Base-by-base conservation (phyloP, 352 stramenopile genomes). In the Phytophthora idaei region DNA sequence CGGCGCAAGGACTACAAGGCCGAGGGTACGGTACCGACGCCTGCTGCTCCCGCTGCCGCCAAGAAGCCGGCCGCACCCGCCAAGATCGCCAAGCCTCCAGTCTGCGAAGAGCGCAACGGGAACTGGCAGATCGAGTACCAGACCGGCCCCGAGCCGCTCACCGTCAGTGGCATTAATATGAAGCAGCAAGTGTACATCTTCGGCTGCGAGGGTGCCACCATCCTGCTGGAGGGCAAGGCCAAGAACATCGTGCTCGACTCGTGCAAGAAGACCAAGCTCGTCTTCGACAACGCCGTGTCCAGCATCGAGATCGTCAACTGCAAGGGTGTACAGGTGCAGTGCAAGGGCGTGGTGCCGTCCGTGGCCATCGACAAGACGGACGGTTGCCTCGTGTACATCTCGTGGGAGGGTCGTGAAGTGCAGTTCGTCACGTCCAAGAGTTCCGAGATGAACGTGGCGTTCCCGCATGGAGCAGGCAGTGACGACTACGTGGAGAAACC, bases 301-400 rank as follows among this genome's bases (percentile, higher is more conserved):
- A 97, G 91, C 57, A 90, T 98, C 55, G 97, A 99, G 81, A 80
- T 99, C 58, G 96, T 99, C 31, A 99, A 99, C 84, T 99, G 92
- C 74, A 98, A 99, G 83, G 94, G 92, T 64, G 90, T 99, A 57
- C 94, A 99, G 71, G 83, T 99, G 39, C 97, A 99, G 76, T 90
- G 87, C 64, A 97, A 95, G 64, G 94, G 92, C 57, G 78, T 87
- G 34, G 97, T 98, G 63, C 96, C 97, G 17, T 97, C 90, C 29
- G 95, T 99, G 61, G 93, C 94, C 5, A 99, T 99, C 78, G 98
- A 99, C 87, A 99, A 99, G 87, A 99, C 97, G 34, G 96, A 99
- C 77, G 97, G 97, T 61, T 97, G 96, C 65, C 81, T 98, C 42
- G 87, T 98, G 51, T 98, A 98, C 78, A 83, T 99, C 57, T 97